These are phyloP conservation scores for Elongisporangium senticosum DNA, from an alignment of 352 stramenopile species.

Conservation along the genomic window DNA sequence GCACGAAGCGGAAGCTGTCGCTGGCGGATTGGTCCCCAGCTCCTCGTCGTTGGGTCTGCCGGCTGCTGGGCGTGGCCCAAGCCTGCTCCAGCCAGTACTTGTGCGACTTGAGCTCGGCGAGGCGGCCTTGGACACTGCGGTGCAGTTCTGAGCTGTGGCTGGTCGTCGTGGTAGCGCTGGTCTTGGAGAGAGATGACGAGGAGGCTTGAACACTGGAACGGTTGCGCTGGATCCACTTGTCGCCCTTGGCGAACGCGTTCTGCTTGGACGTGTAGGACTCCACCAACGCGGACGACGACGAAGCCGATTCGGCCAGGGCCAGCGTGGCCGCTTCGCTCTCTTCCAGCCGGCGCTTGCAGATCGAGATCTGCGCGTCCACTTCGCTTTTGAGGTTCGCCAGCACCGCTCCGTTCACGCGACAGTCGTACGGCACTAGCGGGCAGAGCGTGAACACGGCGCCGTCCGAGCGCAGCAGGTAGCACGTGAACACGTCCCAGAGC, in stretches of 20 bases:
- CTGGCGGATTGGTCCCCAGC: constrained; percentile 11
- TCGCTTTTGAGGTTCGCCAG: constrained; percentile 50
- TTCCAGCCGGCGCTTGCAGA: constrained; percentile 46
- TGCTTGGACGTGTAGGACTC: neutral
- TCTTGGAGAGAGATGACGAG: neutral
- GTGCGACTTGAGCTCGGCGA: constrained; percentile 73
- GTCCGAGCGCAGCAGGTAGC: constrained; percentile 67
- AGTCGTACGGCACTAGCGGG: constrained; percentile 64
- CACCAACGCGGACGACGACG: neutral
- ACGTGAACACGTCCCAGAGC: constrained; percentile 73
- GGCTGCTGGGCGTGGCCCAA: constrained; percentile 27
- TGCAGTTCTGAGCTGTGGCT: constrained; percentile 7
- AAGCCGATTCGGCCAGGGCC: constrained; percentile 1
- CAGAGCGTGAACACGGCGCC: constrained; percentile 65
- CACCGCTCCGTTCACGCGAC: constrained; percentile 30
- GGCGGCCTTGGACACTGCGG: constrained; percentile 20
- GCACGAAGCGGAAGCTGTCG: constrained; percentile 36
- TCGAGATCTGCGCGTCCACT: constrained; percentile 49
- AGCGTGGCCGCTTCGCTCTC: neutral
- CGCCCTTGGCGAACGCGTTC: neutral
- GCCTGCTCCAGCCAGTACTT: constrained; percentile 79
- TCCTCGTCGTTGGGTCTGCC: neutral
- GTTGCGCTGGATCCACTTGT: constrained; percentile 1
- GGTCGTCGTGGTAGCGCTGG: neutral
- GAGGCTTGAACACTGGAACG: neutral